Conservation (phyloP, 768 basidiomycete species). For the Phlebiopsis gigantea region DNA sequence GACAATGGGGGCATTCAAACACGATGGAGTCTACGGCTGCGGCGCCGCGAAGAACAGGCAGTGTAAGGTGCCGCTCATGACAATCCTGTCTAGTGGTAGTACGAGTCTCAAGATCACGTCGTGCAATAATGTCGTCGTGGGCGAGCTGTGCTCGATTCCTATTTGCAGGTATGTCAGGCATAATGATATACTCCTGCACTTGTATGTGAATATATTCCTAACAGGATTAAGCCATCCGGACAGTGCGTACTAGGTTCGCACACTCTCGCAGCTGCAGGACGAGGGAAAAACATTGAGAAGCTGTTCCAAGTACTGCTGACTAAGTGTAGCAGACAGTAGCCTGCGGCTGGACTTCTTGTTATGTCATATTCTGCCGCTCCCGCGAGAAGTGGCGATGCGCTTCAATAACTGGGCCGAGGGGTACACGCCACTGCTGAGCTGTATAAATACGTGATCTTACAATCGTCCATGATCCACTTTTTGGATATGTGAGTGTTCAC, state of each 20-base stretch:
- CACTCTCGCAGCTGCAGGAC: neutral
- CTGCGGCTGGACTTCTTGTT: too few relatives aligned
- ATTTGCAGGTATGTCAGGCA: conserved; percentile 8
- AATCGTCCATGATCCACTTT: too few relatives aligned
- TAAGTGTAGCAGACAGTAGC: too few relatives aligned
- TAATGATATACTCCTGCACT: too few relatives aligned
- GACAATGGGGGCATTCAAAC: neutral
- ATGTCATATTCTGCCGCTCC: too few relatives aligned
- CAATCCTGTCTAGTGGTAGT: conserved; percentile 4
- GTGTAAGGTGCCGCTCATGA: conserved; percentile 10
- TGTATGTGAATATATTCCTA: neutral
- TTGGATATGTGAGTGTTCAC: too few relatives aligned
- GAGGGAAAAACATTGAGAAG: neutral
- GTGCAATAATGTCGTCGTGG: conserved; percentile 12
- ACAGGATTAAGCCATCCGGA: conserved; percentile 24
- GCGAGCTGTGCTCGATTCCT: conserved; percentile 17
- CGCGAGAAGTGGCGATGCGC: too few relatives aligned
- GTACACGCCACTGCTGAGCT: too few relatives aligned
- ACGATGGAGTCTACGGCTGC: neutral
- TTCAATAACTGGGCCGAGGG: too few relatives aligned
- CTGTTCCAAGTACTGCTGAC: neutral
- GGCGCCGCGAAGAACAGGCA: neutral
- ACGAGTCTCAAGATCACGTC: conserved; percentile 13
- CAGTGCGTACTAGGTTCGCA: conserved; percentile 20
- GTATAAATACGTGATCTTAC: too few relatives aligned